Base-by-base conservation (phyloP, 345 rosid genomes). In the Lepidium didymum region DNA sequence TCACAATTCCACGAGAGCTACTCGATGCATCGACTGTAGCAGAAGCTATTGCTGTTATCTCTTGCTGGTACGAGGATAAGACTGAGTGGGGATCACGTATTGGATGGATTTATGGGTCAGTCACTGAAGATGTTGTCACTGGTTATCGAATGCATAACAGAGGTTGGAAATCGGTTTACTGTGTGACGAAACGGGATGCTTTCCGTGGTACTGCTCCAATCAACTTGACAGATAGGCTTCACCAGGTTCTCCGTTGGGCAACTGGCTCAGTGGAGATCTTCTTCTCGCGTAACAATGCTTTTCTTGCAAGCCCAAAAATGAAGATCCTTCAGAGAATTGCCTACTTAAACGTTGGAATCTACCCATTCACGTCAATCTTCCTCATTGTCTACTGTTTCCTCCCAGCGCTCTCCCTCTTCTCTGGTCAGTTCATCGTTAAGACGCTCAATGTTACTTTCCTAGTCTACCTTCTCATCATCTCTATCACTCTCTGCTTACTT, bases 51-150 rank as follows among this genome's bases (percentile, higher is more conserved):
- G 90, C 92, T 61, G 98, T 93, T 51, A 91, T 93, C 70, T 93
- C 98, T 27, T 93, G 98, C 79, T 93, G 98, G 98, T 93, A 93
- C 29, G 97, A 93, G 77, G 98, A 93, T 67, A 93, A 93, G 81
- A 93, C 98, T 2, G 97, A 91, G 78, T 93, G 98, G 98, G 98
- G 98, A n/a, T 75, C 80, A 0, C 90, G 98, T n/a, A 81, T 88
- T 9, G 97, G 98, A 10, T 93, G 98, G 98, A 93, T 93, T 75
- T 93, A 93, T 52, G 98, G 98, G 42, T 93, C 98, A n/a, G 97
- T 93, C 23, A 93, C 98, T 0, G 98, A 93, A 80, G 98, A 93
- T 65, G 98, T 93, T 35, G 98, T 93, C 77, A 93, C 98, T 1
- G 98, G 98, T 21, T 93, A 93, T 59, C 79, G 98, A 51, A 93